Base-by-base conservation (phyloP, 2,329 filamentous ascomycete genomes). In the Neofusicoccum cordaticola region DNA sequence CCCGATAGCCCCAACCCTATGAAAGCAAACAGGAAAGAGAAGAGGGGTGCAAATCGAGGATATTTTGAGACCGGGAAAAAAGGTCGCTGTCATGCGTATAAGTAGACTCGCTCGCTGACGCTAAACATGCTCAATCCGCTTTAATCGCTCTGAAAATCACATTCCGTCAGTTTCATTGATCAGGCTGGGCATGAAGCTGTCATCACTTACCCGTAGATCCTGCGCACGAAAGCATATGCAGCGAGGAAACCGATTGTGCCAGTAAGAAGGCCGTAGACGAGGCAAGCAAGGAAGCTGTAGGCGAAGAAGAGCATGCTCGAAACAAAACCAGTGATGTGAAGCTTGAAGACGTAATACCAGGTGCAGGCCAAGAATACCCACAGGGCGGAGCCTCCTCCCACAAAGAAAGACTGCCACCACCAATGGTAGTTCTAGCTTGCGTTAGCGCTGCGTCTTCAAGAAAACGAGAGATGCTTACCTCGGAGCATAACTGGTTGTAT, bases 351-450 rank as follows among this genome's bases (percentile, higher is more conserved):
- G 78, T 92, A 96, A 80, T 94, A 96, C 88, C 91, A 96, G 57
- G 89, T 81, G 75, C 90, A 91, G 79, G 95, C 96, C 42, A 86
- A 75, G 74, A 94, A 95, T 42, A 96, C 86, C 91, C 92, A 96
- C 66, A 92, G 76, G 6, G 90, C 86, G 69, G 88, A 92, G 69
- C 88, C 87, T 53, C 89, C 90, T 50, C 92, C 92, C 8, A 93
- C 86, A 56, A 91, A 78, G 80, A 96, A 95, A 60, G 90, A 92
- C 75, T 91, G 90, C 92, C 92, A 96, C 91, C 91, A 95, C 92
- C 92, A 96, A 75, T 92, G 86, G 78, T 95, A 90, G 76, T 96
- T 93, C 84, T 86, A 47, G 47, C 34, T 7, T 35, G 17, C 34
- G 37, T 35, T 17, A 15, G 41, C n/a, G 27, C 6, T 19, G 4